A percentile compares a stretch with the other conserved stretches of the same genome.
phyloP scores from a whole-genome alignment of 2,329 filamentous ascomycete species.

The Leptographium galeiforme region DNA sequence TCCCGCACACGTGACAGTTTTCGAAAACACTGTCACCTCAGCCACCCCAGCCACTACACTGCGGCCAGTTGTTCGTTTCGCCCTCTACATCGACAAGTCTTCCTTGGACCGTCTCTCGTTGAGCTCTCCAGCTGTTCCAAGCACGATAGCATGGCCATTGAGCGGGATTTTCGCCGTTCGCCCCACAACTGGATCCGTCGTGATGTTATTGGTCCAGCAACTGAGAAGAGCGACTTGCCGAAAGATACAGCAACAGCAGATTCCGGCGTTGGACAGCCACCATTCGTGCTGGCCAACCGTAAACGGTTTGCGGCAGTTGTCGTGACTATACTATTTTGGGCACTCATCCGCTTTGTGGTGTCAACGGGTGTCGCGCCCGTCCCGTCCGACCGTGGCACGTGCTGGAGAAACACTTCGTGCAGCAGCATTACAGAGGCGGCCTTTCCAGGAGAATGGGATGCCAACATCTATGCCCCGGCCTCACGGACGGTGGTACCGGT shows the following conservation, averaged over 20 bases:
- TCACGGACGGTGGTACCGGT: constrained; percentile 35
- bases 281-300: background rate
- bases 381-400: constrained; percentile 14
- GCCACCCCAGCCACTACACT: too few species aligned
- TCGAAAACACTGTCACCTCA: too few species aligned
- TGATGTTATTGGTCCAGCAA: background rate
- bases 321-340: background rate
- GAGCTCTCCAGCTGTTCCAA: too few species aligned
- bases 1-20: too few species aligned
- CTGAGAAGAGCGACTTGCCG: background rate
- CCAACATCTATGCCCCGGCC: constrained; percentile 40
- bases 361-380: background rate
- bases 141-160: too few species aligned
- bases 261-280: background rate
- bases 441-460: constrained; percentile 44
- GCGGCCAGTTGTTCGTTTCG: too few species aligned
- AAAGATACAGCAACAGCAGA: background rate
- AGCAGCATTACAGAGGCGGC: constrained; percentile 28
- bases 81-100: too few species aligned
- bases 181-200: too few species aligned
- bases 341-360: background rate
- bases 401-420: constrained; percentile 43
- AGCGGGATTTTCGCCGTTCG: too few species aligned
- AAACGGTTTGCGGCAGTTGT: background rate
- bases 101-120: too few species aligned